Base-by-base conservation (phyloP, 805 yeast species). In the Nakazawaea sp. region DNA sequence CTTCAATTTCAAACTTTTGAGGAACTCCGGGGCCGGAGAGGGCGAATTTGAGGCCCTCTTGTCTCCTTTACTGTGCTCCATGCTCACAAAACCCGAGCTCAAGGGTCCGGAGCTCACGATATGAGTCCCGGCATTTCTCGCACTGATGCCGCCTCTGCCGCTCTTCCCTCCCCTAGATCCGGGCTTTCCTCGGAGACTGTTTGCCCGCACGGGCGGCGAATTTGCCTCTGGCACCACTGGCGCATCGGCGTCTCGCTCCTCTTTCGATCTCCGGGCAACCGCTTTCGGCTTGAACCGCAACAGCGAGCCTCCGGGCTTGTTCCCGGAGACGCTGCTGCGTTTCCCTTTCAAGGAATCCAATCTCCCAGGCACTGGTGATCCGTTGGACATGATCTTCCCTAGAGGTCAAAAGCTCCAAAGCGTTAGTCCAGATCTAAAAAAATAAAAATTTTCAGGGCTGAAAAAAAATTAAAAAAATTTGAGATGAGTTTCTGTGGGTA, bases 261-360 rank as follows among this genome's bases (percentile, higher is more conserved):
- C 89, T 47, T 85, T 81, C 9, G 87, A 63, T 53, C 86, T 77
- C 58, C 97, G 68, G 0, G 88, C 88, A 30, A 89, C 95, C 2
- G 70, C 80, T 56, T 89, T 89, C 2, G 97, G 97, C 56, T 79
- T 78, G 60, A 89, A 89, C 56, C 81, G 81, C 43, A 82, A 32
- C 19, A 27, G 11, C 10, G 30, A 38, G 24, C n/a, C 42, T 25
- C 8, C 43, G 17, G 34, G 47, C 48, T 48, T 11, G 49, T 43
- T 2, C 53, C 33, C 13, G 63, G 55, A 1, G 65, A 54, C 3
- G 62, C 48, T 1, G 20, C 23, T 18, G 25, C 30, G 24, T 6
- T 30, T 30, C n/a, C 38, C 37, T 31, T 39, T 39, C 28, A 39
- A 32, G 6, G 70, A 65, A 45, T 64, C 70, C 41, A 66, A 46